Base-by-base conservation (phyloP, 257 asterid species). In the Anisodus acutangulus region DNA sequence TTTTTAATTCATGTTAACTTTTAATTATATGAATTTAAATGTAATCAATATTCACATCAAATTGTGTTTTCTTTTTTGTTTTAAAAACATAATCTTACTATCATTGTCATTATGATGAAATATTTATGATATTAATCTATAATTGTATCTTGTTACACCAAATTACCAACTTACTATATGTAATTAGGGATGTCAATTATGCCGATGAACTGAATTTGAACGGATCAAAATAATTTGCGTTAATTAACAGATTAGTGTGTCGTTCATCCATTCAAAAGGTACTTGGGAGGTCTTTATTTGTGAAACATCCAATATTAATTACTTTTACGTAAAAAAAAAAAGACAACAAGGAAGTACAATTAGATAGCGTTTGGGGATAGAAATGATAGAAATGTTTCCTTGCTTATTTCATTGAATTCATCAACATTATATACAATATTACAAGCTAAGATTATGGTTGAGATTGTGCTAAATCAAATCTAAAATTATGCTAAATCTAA, bases 231-330 rank as follows among this genome's bases (percentile, higher is more conserved):
- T 22, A 51, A 51, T 51, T 51, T 10, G 12, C 3, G 15, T 62
- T 62, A 9, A 10, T 22, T 1, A 63, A 22, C 26, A 22, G 26
- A 63, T 26, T 26, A 64, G 43, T 64, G 0, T 0, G 0, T 11
- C 0, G 0, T 26, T 26, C 4, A 64, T 6, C 0, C 4, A 3
- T 64, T 64, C 0, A 22, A 22, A 22, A 22, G 26, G 26, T 22
- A 22, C 26, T 22, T 22, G 26, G 26, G 26, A 22, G 26, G 26
- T 22, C 26, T 22, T 22, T 22, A 22, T 22, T 22, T 22, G 26
- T 22, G 26, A 22, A 22, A 22, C 26, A 22, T 22, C 26, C 26
- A 22, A 22, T 22, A 22, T 22, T 22, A 22, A 22, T 22, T 22
- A 22, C 26, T 22, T 22, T 22, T 22, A 22, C 26, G 26, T 22